Evolutionary conservation across 2,329 filamentous ascomycete genomes (phyloP).

Genomic region (Ilyonectria mors-panacis): DNA sequence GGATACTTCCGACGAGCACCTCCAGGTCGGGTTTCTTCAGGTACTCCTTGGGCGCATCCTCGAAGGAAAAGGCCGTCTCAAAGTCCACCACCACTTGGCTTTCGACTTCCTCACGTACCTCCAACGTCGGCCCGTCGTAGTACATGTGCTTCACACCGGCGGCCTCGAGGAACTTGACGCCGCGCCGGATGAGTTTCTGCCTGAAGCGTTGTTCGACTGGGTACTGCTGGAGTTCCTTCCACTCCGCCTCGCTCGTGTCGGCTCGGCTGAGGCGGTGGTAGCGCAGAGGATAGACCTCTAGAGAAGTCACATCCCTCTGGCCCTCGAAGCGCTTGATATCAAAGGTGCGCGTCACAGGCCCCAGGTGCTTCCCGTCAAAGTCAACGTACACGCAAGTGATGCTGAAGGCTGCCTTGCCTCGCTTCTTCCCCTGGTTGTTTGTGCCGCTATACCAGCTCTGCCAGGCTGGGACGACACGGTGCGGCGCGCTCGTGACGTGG

Average conservation of each 20-base stretch:
- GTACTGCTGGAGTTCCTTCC: background rate
- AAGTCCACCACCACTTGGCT: slow-evolving; percentile 53
- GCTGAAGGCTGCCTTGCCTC: background rate
- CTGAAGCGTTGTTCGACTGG: slow-evolving; percentile 4
- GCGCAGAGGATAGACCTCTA: slow-evolving; percentile 48
- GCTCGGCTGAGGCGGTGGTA: background rate
- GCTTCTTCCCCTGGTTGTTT: background rate
- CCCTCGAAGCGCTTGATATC: slow-evolving; percentile 46
- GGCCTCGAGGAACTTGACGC: slow-evolving; percentile 40
- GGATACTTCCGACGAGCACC: background rate
- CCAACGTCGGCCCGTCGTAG: slow-evolving; percentile 46
- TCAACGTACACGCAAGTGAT: slow-evolving; percentile 34
- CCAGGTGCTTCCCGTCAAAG: slow-evolving; percentile 51
- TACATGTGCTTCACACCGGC: slow-evolving; percentile 45
- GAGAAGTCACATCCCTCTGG: slow-evolving; percentile 40
- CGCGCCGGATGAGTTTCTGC: slow-evolving; percentile 39
- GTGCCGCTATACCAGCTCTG: slow-evolving; percentile 21
- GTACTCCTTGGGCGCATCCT: background rate
- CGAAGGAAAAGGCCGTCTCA: slow-evolving; percentile 41
- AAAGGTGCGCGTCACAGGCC: slow-evolving; percentile 45
- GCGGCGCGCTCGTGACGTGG: background rate
- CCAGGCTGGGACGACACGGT: slow-evolving; percentile 24
- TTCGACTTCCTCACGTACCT: slow-evolving; percentile 47
- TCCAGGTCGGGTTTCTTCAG: background rate
- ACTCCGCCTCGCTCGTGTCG: background rate